These are phyloP conservation scores for Pythium grandisporangium DNA, from an alignment of 352 stramenopile genomes.

Conservation along the genomic window DNA sequence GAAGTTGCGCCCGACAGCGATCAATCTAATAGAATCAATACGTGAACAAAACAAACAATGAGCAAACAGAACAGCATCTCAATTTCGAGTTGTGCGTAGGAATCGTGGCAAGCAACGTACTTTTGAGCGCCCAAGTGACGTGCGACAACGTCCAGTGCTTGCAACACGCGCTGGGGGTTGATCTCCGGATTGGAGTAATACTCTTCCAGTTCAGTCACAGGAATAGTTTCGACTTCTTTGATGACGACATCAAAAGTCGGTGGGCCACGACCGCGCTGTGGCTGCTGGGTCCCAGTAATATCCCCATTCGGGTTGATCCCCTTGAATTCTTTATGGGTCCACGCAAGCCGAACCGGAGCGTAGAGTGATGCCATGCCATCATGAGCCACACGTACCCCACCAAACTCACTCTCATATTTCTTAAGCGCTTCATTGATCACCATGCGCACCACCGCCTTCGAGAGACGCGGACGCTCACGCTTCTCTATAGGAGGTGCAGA, in stretches of 20 bases:
- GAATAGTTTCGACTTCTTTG: slow-evolving; percentile 56
- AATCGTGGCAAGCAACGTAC: too few relatives aligned
- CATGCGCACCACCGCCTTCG: slow-evolving; percentile 38
- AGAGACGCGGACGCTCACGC: slow-evolving; percentile 22
- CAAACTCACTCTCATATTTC: slow-evolving; percentile 45
- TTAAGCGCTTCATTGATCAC: slow-evolving; percentile 49
- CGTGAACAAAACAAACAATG: background rate
- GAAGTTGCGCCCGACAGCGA: slow-evolving; percentile 57
- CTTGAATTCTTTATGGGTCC: slow-evolving; percentile 37
- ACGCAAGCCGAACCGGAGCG: slow-evolving; percentile 31
- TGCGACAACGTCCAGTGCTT: slow-evolving; percentile 65
- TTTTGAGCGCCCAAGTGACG: slow-evolving; percentile 43
- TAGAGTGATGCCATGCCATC: slow-evolving; percentile 62
- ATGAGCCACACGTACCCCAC: slow-evolving; percentile 41
- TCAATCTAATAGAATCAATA: slow-evolving; percentile 20
- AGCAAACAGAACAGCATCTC: too few relatives aligned
- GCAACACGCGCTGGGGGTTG: slow-evolving; percentile 50
- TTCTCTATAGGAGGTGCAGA: slow-evolving; percentile 11
- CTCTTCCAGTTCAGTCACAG: slow-evolving; percentile 24
- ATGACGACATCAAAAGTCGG: slow-evolving; percentile 61
- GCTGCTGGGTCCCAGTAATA: slow-evolving; percentile 3
- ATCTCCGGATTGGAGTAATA: slow-evolving; percentile 48
- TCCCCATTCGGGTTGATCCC: slow-evolving; percentile 39
- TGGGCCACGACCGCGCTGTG: slow-evolving; percentile 17
- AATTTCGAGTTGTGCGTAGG: too few relatives aligned